Conservation (phyloP, 495 filamentous ascomycete species). For the Penicillium waksmanii region DNA sequence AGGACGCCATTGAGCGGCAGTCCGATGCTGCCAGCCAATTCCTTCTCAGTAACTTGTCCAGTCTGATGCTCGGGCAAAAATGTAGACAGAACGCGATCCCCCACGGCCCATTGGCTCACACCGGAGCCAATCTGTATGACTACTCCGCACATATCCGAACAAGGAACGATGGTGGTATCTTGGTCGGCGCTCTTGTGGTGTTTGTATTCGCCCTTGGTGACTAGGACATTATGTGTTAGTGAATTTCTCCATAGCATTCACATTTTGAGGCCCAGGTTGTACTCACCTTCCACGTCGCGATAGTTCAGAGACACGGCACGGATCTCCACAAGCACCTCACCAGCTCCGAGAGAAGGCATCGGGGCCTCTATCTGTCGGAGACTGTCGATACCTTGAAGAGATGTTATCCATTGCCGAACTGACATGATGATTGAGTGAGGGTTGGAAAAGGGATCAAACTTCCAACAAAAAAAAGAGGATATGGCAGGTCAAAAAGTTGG, state of each 20-base stretch:
- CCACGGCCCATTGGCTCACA: slow-evolving; percentile 65
- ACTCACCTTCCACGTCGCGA: slow-evolving; percentile 60
- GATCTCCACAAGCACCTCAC: slow-evolving; percentile 62
- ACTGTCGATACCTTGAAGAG: slow-evolving; percentile 54
- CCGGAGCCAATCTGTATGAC: slow-evolving; percentile 66
- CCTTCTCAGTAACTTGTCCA: slow-evolving; percentile 56
- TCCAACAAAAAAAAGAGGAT: too few species aligned
- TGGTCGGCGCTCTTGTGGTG: slow-evolving; percentile 52
- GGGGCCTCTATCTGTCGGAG: slow-evolving; percentile 44
- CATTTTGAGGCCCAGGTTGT: background rate
- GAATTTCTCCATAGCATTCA: background rate
- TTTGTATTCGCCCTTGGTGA: slow-evolving; percentile 59
- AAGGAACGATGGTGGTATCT: slow-evolving; percentile 61
- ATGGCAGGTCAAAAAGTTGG: too few species aligned
- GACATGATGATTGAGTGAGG: slow-evolving; percentile 15
- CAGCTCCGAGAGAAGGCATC: slow-evolving; percentile 43
- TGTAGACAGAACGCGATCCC: slow-evolving; percentile 73
- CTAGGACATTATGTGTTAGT: slow-evolving; percentile 25
- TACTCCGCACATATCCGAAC: slow-evolving; percentile 75
- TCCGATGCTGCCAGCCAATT: slow-evolving; percentile 61
- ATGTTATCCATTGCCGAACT: slow-evolving; percentile 52
- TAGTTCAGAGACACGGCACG: slow-evolving; percentile 60
- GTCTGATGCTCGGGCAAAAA: slow-evolving; percentile 76
- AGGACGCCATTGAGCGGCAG: slow-evolving; percentile 69
- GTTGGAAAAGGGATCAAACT: too few species aligned